These are phyloP conservation scores for Pythium monospermum DNA, from an alignment of 352 stramenopile species.

Conservation along the genomic window DNA sequence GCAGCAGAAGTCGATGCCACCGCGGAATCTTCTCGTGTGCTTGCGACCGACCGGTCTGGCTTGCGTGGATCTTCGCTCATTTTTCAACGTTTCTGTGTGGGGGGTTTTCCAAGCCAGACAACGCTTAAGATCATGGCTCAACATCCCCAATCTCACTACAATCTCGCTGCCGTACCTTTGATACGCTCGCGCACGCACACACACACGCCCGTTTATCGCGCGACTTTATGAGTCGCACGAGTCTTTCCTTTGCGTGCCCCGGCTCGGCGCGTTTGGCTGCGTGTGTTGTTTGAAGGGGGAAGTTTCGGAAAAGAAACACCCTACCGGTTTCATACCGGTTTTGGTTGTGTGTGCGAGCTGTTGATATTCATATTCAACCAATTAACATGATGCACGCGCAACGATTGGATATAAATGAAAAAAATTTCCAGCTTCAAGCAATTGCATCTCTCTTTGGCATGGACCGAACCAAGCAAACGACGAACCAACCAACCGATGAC, in stretches of 20 bases:
- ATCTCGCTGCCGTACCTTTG: too few species aligned
- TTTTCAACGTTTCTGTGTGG: neutral
- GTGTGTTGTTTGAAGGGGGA: slow-evolving; percentile 12
- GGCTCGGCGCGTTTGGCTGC: slow-evolving; percentile 5
- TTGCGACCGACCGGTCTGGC: slow-evolving; percentile 16
- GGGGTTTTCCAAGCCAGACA: too few species aligned
- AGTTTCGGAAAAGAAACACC: slow-evolving; percentile 13
- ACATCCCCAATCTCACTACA: too few species aligned
- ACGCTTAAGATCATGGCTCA: too few species aligned
- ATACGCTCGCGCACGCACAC: too few species aligned
- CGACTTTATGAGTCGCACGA: too few species aligned
- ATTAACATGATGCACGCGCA: neutral
- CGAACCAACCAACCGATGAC: too few species aligned
- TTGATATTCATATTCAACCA: slow-evolving; percentile 5
- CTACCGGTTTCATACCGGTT: slow-evolving; percentile 9
- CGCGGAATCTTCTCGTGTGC: slow-evolving; percentile 14
- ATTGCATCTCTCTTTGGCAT: neutral
- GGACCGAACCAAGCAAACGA: too few species aligned
- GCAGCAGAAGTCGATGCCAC: slow-evolving; percentile 3
- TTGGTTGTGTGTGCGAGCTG: slow-evolving; percentile 1
- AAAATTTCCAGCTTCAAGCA: slow-evolving; percentile 2
- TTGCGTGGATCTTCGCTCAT: slow-evolving; percentile 20
- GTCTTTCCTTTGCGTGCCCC: neutral
- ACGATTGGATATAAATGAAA: slow-evolving; percentile 13
- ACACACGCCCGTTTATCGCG: too few species aligned